Evolutionary conservation across 306 rosid species (phyloP).

Genomic region (Hippophae gyantsensis): DNA sequence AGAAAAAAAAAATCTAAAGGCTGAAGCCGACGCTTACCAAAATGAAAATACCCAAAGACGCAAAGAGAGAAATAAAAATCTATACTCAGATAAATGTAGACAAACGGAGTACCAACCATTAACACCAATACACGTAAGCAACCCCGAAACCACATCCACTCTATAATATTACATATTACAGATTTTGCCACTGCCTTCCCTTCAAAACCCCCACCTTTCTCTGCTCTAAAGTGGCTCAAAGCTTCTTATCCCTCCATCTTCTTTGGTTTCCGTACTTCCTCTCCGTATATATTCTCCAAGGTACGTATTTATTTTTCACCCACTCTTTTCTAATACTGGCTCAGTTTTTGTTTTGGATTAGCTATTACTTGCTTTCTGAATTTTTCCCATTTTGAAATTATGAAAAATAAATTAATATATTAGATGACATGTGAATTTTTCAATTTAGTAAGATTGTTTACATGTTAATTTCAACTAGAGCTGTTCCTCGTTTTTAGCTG

Average conservation of each 20-base stretch:
- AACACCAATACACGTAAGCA: constrained; percentile 48
- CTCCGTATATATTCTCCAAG: constrained; percentile 16
- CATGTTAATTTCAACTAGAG: neutral
- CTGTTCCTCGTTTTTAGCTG: neutral
- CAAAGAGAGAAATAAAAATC: too few species aligned
- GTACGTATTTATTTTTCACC: constrained; percentile 12
- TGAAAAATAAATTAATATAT: neutral
- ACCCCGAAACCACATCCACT: constrained; percentile 51
- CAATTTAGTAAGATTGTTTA: neutral
- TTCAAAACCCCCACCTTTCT: neutral
- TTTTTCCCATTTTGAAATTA: neutral
- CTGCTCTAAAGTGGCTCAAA: constrained; percentile 9
- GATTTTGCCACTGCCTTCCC: neutral
- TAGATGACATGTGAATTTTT: neutral
- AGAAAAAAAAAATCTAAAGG: too few species aligned
- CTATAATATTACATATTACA: constrained; percentile 17
- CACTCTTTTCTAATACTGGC: neutral
- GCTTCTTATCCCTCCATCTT: constrained; percentile 6
- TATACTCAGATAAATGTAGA: too few species aligned
- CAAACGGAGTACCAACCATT: constrained; percentile 16
- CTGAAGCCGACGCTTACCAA: too few species aligned
- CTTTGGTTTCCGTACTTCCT: constrained; percentile 5
- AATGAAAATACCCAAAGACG: too few species aligned
- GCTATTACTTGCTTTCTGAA: neutral
- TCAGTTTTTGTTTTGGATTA: constrained; percentile 3